Percentiles rank a stretch among this genome's conserved stretches.
Conservation (phyloP, 192 early-diverging fungal genomes). For the Pecoramyces ruminantium region DNA sequence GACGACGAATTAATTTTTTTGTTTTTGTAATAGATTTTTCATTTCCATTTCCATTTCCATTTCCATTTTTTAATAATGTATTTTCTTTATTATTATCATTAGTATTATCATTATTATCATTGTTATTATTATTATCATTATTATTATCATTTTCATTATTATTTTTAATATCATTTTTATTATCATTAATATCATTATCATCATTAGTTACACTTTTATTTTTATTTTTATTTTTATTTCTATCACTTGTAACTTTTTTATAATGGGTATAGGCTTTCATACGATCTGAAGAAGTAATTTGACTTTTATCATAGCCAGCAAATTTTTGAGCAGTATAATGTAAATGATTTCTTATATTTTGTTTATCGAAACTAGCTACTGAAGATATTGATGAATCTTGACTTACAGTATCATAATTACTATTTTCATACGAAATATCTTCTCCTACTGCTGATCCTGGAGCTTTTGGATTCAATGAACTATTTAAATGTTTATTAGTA, state of each 20-base stretch:
- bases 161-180: too few species aligned
- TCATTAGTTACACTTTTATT: background rate
- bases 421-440: background rate
- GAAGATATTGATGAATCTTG: background rate
- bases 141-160: too few species aligned
- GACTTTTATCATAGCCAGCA: background rate
- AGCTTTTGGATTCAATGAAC: background rate
- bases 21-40: too few species aligned
- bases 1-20: background rate
- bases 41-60: too few species aligned
- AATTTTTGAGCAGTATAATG: background rate
- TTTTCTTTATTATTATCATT: too few species aligned
- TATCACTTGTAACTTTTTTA: background rate
- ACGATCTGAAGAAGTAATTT: background rate
- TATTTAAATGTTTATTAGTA: background rate
- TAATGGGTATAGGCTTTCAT: background rate
- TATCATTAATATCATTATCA: background rate
- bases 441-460: background rate
- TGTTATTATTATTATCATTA: too few species aligned
- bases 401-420: background rate
- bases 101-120: too few species aligned
- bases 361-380: background rate
- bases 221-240: background rate
- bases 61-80: too few species aligned
- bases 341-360: background rate